Evolutionary conservation across 768 basidiomycete genomes (phyloP).

Genomic region (Paxillus involutus): DNA sequence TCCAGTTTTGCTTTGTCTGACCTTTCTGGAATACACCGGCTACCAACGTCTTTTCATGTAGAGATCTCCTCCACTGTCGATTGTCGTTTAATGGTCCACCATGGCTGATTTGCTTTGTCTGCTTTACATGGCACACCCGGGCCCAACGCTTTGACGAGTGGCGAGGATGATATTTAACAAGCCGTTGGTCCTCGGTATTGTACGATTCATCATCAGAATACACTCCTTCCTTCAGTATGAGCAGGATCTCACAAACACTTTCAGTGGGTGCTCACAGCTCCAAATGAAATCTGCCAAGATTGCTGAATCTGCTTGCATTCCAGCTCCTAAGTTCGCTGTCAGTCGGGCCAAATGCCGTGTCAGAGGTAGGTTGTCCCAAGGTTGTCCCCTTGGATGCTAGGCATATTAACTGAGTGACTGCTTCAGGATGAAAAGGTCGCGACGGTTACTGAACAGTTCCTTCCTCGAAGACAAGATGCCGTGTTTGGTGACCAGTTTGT

Average conservation of each 20-base stretch:
- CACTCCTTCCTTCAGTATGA: slow-evolving; percentile 15
- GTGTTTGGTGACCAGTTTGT: slow-evolving; percentile 31
- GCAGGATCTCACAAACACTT: slow-evolving; percentile 31
- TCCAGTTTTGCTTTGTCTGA: slow-evolving; percentile 5
- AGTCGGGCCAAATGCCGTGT: slow-evolving; percentile 2
- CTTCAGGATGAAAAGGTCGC: slow-evolving; percentile 20
- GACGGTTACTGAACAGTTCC: slow-evolving; percentile 26
- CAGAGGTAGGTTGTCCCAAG: slow-evolving; percentile 18
- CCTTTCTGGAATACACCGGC: neutral
- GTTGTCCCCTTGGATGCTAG: neutral
- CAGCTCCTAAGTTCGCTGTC: slow-evolving; percentile 24
- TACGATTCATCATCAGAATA: neutral
- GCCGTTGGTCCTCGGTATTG: neutral
- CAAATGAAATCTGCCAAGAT: neutral
- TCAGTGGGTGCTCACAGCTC: slow-evolving; percentile 21
- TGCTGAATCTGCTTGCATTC: neutral
- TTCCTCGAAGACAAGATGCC: slow-evolving; percentile 29
- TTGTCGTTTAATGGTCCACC: slow-evolving; percentile 3
- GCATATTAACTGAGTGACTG: slow-evolving; percentile 2
- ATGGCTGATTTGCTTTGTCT: slow-evolving; percentile 22
- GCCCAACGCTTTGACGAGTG: slow-evolving; percentile 24
- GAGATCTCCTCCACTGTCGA: slow-evolving; percentile 9
- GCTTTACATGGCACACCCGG: neutral
- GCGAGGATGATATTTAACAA: slow-evolving; percentile 26
- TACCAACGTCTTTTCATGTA: neutral